Conservation (phyloP, 179 eudicot genomes). For the Silene coronaria region DNA sequence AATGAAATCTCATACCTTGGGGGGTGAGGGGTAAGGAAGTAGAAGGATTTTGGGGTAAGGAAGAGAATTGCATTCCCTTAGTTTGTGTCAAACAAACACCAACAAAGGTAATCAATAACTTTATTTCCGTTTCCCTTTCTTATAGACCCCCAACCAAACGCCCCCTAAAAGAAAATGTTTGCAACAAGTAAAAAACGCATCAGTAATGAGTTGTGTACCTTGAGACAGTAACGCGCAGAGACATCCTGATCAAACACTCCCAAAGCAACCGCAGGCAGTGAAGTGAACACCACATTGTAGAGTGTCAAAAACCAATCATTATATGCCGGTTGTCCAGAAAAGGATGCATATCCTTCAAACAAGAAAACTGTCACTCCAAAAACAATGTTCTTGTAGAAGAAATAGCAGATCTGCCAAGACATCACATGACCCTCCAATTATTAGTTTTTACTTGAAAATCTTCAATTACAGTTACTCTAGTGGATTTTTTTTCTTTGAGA, state of each 20-base stretch:
- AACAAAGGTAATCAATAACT: no score
- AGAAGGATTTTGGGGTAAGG: no score
- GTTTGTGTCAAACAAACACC: no score
- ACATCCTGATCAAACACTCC: slow-evolving; percentile 89
- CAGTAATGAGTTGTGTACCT: slow-evolving; percentile 34
- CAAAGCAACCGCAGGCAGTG: slow-evolving; percentile 71
- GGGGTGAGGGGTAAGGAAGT: no score
- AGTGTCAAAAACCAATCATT: slow-evolving; percentile 81
- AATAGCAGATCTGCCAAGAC: slow-evolving; percentile 70
- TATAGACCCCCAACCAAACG: no score
- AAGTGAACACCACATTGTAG: slow-evolving; percentile 69
- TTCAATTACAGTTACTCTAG: neutral
- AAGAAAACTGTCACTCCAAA: slow-evolving; percentile 65
- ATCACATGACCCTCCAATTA: neutral
- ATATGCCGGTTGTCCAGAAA: slow-evolving; percentile 69
- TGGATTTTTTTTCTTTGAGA: neutral
- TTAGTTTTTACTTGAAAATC: neutral
- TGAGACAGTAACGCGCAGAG: slow-evolving; percentile 70
- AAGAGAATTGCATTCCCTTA: no score
- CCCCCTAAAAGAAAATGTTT: neutral
- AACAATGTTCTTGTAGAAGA: slow-evolving; percentile 72
- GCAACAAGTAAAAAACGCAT: neutral
- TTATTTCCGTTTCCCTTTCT: no score
- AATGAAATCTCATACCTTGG: no score
- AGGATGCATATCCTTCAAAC: slow-evolving; percentile 67